A percentile compares a stretch with the other conserved stretches of the same genome.
Evolutionary conservation across 2,329 filamentous ascomycete genomes (phyloP).

Genomic region (Tolypocladium inflatum): DNA sequence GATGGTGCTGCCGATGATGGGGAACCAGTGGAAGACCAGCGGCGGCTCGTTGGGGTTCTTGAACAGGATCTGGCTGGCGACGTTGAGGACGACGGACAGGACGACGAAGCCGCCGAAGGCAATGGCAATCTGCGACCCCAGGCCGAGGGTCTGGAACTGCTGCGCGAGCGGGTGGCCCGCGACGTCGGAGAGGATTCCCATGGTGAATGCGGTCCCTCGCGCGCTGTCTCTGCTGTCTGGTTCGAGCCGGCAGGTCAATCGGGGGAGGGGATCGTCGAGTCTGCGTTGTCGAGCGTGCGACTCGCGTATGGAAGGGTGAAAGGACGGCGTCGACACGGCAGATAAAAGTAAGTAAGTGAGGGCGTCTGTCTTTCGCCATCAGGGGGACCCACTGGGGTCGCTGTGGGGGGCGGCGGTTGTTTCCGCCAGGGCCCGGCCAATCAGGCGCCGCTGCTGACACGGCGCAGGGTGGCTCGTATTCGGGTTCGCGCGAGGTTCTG

Average conservation of each 20-base stretch:
- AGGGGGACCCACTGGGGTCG: background rate
- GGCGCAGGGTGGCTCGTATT: background rate
- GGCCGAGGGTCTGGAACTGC: constrained; percentile 37
- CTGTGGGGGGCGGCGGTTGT: background rate
- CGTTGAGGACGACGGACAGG: constrained; percentile 63
- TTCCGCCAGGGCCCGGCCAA: background rate
- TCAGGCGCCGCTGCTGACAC: background rate
- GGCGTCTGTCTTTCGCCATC: background rate
- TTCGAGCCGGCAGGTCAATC: background rate
- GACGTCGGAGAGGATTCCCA: constrained; percentile 48
- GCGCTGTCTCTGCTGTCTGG: background rate
- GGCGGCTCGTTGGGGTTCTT: constrained; percentile 76
- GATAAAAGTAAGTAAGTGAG: background rate
- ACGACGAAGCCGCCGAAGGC: constrained; percentile 34
- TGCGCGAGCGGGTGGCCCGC: constrained; percentile 38
- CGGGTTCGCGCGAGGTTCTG: background rate
- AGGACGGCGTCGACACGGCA: background rate
- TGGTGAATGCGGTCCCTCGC: constrained; percentile 17
- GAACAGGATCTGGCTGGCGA: constrained; percentile 69
- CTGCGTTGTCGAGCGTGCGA: background rate
- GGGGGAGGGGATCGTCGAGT: background rate
- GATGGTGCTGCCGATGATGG: constrained; percentile 81
- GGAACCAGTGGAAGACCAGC: constrained; percentile 72
- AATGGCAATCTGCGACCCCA: constrained; percentile 36
- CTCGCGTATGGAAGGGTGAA: background rate